These are phyloP conservation scores for Rhizopogon rudus DNA, from an alignment of 768 basidiomycete genomes.

Conservation along the genomic window DNA sequence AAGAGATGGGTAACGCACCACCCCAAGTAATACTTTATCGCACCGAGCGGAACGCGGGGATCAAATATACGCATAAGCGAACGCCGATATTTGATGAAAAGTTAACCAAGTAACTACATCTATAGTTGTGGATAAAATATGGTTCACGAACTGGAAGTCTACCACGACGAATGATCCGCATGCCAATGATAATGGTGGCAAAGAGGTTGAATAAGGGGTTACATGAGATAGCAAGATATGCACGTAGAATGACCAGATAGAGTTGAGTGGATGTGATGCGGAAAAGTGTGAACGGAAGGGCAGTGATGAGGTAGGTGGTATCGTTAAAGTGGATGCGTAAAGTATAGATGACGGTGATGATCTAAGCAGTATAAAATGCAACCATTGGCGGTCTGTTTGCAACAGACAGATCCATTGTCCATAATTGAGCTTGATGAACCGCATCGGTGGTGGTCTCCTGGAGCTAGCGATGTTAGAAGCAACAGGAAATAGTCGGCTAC, in stretches of 20 bases:
- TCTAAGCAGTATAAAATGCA: conserved; percentile 10
- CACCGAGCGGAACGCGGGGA: neutral
- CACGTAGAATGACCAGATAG: conserved; percentile 14
- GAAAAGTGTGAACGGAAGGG: conserved; percentile 8
- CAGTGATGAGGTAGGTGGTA: conserved; percentile 17
- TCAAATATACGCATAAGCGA: neutral
- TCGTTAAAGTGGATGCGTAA: conserved; percentile 22
- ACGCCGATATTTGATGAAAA: conserved; percentile 6
- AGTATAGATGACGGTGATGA: conserved; percentile 20
- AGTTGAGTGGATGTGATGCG: conserved; percentile 8
- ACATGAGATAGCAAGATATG: conserved; percentile 29
- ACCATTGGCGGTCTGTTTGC: conserved; percentile 11
- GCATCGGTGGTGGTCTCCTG: conserved; percentile 8
- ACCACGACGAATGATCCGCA: conserved; percentile 2
- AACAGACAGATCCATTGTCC: conserved; percentile 2
- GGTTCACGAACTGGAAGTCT: neutral
- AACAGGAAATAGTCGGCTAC: conserved; percentile 20
- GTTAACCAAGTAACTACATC: conserved; percentile 15
- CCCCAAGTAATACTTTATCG: neutral
- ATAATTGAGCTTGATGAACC: conserved; percentile 2
- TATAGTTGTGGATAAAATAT: conserved; percentile 22
- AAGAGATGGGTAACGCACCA: neutral
- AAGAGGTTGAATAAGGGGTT: conserved; percentile 19
- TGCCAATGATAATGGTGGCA: conserved; percentile 1
- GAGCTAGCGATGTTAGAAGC: neutral